A percentile compares a stretch with the other conserved stretches of the same genome.
Conservation (phyloP, 164 flowering plant genomes). For the Kalanchoe fedtschenkoi region DNA sequence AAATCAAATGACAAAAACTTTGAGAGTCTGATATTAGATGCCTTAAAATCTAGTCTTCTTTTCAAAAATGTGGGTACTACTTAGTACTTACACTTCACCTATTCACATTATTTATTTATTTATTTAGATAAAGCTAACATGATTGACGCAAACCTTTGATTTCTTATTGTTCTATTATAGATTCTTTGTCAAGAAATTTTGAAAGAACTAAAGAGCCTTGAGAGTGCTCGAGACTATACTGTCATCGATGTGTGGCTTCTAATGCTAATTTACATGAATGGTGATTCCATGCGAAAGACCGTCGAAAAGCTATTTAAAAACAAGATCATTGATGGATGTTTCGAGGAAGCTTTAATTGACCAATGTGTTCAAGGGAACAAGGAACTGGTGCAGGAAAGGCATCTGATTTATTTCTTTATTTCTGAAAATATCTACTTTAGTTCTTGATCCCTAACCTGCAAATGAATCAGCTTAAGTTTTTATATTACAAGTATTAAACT, state of each 20-base stretch:
- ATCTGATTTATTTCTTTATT: background rate
- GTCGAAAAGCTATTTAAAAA: constrained; percentile 51
- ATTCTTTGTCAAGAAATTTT: constrained; percentile 58
- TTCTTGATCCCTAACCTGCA: background rate
- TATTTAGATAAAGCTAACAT: background rate
- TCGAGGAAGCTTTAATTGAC: constrained; percentile 46
- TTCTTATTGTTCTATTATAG: constrained; percentile 17
- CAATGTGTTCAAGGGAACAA: constrained; percentile 59
- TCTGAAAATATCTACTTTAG: background rate
- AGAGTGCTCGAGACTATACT: constrained; percentile 57
- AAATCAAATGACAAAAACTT: constrained; percentile 32
- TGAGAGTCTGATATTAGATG: constrained; percentile 57
- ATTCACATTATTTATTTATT: background rate
- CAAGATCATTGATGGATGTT: constrained; percentile 53
- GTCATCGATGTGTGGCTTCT: constrained; percentile 79
- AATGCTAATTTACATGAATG: constrained; percentile 53
- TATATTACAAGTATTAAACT: background rate
- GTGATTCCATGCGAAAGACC: constrained; percentile 45
- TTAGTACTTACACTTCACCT: background rate
- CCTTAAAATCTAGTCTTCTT: constrained; percentile 60
- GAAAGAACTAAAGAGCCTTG: constrained; percentile 50
- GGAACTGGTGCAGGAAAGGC: constrained; percentile 50
- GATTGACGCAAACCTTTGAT: background rate
- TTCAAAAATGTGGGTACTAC: constrained; percentile 49
- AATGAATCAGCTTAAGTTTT: background rate